Percentiles rank a stretch among this genome's conserved stretches.
Conservation (phyloP, 352 stramenopile species). For the Paralagenidium karlingii region DNA sequence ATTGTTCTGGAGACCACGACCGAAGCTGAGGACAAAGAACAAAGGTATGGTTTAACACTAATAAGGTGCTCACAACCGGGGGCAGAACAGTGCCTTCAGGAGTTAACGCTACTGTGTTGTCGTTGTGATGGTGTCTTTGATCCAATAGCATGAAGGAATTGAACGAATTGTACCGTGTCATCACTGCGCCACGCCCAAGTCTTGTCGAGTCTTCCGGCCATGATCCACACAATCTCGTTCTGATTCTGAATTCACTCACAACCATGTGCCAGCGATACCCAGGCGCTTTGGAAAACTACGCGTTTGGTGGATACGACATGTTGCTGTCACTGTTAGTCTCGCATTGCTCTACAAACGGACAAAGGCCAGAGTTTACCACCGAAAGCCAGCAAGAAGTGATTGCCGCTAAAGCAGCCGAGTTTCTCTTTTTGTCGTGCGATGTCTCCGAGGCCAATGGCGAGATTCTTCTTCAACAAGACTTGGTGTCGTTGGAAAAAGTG, state of each 20-base stretch:
- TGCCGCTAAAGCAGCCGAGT: slow-evolving; percentile 38
- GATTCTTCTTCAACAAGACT: slow-evolving; percentile 31
- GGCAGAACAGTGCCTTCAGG: no score
- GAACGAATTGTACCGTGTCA: slow-evolving; percentile 45
- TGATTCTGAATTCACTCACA: slow-evolving; percentile 49
- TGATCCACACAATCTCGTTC: slow-evolving; percentile 55
- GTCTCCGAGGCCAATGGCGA: slow-evolving; percentile 43
- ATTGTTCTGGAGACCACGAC: slow-evolving; percentile 1
- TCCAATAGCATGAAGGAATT: slow-evolving; percentile 3
- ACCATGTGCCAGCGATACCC: slow-evolving; percentile 55
- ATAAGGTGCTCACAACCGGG: no score
- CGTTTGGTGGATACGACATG: slow-evolving; percentile 58
- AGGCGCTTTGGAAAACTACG: slow-evolving; percentile 27
- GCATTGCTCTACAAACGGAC: slow-evolving; percentile 41
- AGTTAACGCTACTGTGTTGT: slow-evolving; percentile 10
- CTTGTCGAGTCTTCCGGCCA: slow-evolving; percentile 53
- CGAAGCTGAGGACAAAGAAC: slow-evolving; percentile 1
- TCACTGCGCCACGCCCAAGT: slow-evolving; percentile 51
- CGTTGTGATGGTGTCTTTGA: neutral
- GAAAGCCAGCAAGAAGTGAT: slow-evolving; percentile 35
- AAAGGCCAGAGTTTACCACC: slow-evolving; percentile 23
- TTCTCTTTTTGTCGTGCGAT: slow-evolving; percentile 56
- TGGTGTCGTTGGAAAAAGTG: slow-evolving; percentile 44
- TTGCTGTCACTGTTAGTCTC: slow-evolving; percentile 37
- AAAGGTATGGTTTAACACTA: slow-evolving; percentile 1